Conservation (phyloP, 495 filamentous ascomycete species). For the Aspergillus cristatus region DNA sequence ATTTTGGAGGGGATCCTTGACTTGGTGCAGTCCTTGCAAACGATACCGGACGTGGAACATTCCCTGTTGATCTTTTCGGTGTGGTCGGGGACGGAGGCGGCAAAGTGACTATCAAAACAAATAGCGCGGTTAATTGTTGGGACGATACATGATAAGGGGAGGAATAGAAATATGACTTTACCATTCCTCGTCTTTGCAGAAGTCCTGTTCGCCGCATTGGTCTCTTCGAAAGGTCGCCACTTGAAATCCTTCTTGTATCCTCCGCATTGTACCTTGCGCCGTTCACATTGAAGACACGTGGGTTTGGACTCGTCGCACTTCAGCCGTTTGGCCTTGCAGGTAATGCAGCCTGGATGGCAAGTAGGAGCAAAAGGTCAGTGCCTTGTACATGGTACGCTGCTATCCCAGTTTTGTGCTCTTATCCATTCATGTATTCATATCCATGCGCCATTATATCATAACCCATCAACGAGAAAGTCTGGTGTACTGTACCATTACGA, state of each 20-base stretch:
- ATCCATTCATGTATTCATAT: not conserved
- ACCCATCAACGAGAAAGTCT: slow-evolving; percentile 2
- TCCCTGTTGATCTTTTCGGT: not conserved
- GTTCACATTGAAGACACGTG: slow-evolving; percentile 62
- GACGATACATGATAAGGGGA: too few relatives aligned
- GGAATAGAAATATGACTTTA: slow-evolving; percentile 12
- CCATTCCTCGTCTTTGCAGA: slow-evolving; percentile 42
- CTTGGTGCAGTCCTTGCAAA: slow-evolving; percentile 2
- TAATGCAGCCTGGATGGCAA: slow-evolving; percentile 55
- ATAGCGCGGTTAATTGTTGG: not conserved
- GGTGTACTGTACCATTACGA: slow-evolving; percentile 58
- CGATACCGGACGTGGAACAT: slow-evolving; percentile 4
- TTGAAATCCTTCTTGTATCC: slow-evolving; percentile 82
- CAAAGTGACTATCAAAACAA: slow-evolving; percentile 1
- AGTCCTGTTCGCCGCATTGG: slow-evolving; percentile 44
- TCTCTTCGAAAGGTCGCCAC: slow-evolving; percentile 72
- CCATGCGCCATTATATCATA: too few relatives aligned
- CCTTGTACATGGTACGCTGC: slow-evolving; percentile 12
- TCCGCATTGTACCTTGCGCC: slow-evolving; percentile 61
- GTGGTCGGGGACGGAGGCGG: not conserved
- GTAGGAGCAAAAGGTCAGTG: slow-evolving; percentile 24
- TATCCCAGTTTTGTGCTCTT: not conserved
- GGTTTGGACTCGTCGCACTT: slow-evolving; percentile 80
- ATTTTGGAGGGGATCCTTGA: not conserved
- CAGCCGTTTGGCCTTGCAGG: slow-evolving; percentile 71